Percentiles rank a stretch among this genome's conserved stretches.
These are phyloP conservation scores for Cerioporus squamosus DNA, from an alignment of 1,284 basidiomycete genomes.

Conservation along the genomic window DNA sequence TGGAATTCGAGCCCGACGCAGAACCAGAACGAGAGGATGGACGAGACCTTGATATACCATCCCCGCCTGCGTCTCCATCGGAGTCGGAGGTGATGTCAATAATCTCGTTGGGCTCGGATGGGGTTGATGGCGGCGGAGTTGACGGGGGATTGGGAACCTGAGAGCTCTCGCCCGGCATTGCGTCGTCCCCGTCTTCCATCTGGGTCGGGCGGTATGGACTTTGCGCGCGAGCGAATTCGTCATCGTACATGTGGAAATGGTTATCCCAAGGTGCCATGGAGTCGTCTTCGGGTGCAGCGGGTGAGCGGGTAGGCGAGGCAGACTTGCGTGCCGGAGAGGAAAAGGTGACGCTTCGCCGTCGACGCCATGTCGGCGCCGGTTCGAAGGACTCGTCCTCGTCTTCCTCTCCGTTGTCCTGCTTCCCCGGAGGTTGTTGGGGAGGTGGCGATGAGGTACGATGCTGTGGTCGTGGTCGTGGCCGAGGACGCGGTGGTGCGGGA, in stretches of 20 bases:
- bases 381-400: background rate
- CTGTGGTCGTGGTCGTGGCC: conserved; percentile 1
- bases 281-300: background rate
- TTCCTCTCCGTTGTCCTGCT: background rate
- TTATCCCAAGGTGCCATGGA: background rate
- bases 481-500: conserved; percentile 3
- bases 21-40: conserved; percentile 1
- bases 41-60: background rate
- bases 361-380: conserved; percentile 5
- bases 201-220: background rate
- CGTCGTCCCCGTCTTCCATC: background rate
- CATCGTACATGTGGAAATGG: conserved; percentile 1
- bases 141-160: conserved; percentile 8
- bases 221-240: conserved; percentile 1
- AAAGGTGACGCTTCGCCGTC: conserved; percentile 15
- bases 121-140: no score
- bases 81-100: conserved; percentile 16
- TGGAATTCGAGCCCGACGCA: conserved; percentile 1
- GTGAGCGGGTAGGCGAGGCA: background rate
- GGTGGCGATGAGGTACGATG: background rate
- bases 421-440: background rate
- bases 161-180: conserved; percentile 4
- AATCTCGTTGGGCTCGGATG: conserved; percentile 17
- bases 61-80: background rate
- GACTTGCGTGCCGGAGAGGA: conserved; percentile 5